Evolutionary conservation across 1,284 basidiomycete species (phyloP), one percentile per base, ranked within the genome.

Genomic region (Sanghuangporus weigelae): DNA sequence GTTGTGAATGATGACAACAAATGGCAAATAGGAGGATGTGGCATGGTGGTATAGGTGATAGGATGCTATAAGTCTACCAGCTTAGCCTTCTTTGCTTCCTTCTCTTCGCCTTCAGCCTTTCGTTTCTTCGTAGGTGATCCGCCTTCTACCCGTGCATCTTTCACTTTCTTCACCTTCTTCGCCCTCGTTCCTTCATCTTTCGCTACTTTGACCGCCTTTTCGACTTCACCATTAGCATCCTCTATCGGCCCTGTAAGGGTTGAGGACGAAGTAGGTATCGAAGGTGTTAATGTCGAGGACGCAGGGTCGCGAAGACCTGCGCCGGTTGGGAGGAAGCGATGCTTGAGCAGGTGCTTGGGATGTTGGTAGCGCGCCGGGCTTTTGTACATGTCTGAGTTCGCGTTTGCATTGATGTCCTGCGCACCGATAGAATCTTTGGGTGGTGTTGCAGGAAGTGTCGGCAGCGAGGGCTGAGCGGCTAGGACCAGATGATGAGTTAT

Each of bases 251-350:
- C 11, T 46, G 16, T 11, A 7, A n/a, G 44, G 7, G 44, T 7
- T 16, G 44, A 46, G 7, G 44, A 19, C 21, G 44, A 2, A 21
- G 16, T n/a, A 7, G 44, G 7, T 5, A 46, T 46, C 4, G 44
- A 7, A n/a, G 44, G 44, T 5, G 10, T 46, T 46, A 8, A 46
- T n/a, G 44, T 46, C 7, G 40, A 44, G 8, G n/a, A 23, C 16
- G 10, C 12, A 39, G 26, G 26, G 39, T 42, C 16, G 21, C 21
- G n/a, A 44, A 31, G 26, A 6, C 38, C 39, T 2, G 85, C 81
- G 0, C 88, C 89, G 36, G 81, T 81, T 0, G 89, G 88, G 66
- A 82, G 71, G 72, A 89, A 91, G 1, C 76, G 72, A 68, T 90
- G 87, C 62, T 77, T 90, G 42, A 91, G 77, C 1, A 84, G 68